Evolutionary conservation across 208 protist species (phyloP).

Genomic region (Trypanosomatidae sp.): DNA sequence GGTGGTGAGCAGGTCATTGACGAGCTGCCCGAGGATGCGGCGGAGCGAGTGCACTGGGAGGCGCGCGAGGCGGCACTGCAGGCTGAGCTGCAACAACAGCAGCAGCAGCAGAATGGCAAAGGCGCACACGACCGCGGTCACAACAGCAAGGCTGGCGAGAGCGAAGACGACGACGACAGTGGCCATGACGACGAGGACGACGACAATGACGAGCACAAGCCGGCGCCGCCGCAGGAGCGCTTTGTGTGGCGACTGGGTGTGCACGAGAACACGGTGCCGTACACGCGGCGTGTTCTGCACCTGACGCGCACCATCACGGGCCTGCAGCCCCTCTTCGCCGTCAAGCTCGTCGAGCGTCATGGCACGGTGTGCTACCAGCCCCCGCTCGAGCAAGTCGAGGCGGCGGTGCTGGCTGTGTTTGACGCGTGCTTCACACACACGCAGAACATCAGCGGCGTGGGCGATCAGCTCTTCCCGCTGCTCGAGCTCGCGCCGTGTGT

Average conservation of each 20-base stretch:
- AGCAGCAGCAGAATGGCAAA: constrained; percentile 1
- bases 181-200: no score
- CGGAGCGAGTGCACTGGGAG: constrained; percentile 55
- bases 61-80: constrained; percentile 13
- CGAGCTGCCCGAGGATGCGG: constrained; percentile 48
- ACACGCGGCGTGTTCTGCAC: constrained; percentile 54
- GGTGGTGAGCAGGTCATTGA: no score
- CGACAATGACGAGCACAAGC: no score
- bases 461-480: constrained; percentile 87
- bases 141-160: constrained; percentile 4
- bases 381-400: constrained; percentile 46
- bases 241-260: constrained; percentile 50
- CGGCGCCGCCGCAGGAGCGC: no score
- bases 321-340: constrained; percentile 69
- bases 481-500: constrained; percentile 44
- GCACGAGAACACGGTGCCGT: constrained; percentile 26
- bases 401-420: constrained; percentile 43
- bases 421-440: constrained; percentile 68
- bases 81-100: constrained; percentile 2
- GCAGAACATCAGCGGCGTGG: constrained; percentile 65
- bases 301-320: constrained; percentile 60
- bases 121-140: constrained; percentile 8
- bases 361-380: constrained; percentile 50
- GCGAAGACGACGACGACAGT: constrained; percentile 1
- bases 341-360: constrained; percentile 41